Percentiles rank a stretch among this genome's conserved stretches.
phyloP scores from a whole-genome alignment of 768 basidiomycete genomes.

The Termitomyces sp. region DNA sequence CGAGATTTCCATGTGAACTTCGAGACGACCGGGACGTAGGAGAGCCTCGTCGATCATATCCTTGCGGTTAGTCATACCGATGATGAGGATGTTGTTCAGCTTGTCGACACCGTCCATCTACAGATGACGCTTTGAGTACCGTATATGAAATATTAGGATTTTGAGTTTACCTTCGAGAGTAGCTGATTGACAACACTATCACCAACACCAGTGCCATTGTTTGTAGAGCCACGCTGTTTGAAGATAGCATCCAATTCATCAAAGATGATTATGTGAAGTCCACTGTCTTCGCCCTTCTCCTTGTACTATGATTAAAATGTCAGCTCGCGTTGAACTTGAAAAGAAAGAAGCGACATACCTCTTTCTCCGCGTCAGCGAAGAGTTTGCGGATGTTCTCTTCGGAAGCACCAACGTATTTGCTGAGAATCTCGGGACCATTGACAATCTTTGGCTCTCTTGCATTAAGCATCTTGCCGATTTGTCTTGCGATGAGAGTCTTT shows the following conservation, averaged over 20 bases:
- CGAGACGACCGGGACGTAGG: conserved; percentile 94
- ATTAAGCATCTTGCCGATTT: conserved; percentile 99
- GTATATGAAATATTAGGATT: background rate
- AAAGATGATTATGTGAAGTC: conserved; percentile 98
- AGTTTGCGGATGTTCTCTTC: conserved; percentile 98
- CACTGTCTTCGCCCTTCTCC: conserved; percentile 95
- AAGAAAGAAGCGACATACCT: conserved; percentile 45
- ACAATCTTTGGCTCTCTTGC: conserved; percentile 97
- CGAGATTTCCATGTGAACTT: conserved; percentile 99
- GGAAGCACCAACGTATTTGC: conserved; percentile 94
- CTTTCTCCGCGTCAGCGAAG: conserved; percentile 97
- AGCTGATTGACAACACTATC: conserved; percentile 99
- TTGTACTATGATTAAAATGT: conserved; percentile 64
- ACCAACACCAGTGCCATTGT: conserved; percentile 93
- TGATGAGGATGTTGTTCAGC: conserved; percentile 97
- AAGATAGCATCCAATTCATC: conserved; percentile 98
- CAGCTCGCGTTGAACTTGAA: background rate
- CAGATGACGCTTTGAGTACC: background rate
- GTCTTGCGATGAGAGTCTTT: conserved; percentile 96
- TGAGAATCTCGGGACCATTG: conserved; percentile 96
- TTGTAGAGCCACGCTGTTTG: conserved; percentile 95
- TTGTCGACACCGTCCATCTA: conserved; percentile 99
- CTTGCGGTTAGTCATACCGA: conserved; percentile 97
- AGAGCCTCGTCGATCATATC: conserved; percentile 99
- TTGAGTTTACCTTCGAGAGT: conserved; percentile 75